These are phyloP conservation scores for Fusarium sp. DNA, from an alignment of 2,329 filamentous ascomycete genomes.

Conservation along the genomic window DNA sequence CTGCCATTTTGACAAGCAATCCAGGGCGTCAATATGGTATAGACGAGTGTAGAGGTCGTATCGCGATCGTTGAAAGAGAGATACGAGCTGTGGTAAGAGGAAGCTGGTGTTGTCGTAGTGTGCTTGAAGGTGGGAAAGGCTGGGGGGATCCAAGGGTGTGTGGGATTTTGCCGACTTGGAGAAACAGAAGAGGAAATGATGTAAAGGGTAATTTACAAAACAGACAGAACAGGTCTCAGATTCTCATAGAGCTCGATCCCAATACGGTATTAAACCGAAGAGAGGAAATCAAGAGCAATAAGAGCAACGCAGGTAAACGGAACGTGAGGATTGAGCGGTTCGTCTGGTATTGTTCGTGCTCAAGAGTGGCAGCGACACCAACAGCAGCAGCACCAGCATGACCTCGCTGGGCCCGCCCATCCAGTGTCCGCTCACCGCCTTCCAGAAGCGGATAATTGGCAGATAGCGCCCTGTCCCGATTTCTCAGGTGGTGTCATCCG, in stretches of 20 bases:
- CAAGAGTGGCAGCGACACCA: neutral
- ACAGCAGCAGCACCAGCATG: conserved; percentile 33
- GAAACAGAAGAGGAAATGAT: conserved; percentile 22
- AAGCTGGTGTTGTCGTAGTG: conserved; percentile 9
- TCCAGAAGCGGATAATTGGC: conserved; percentile 23
- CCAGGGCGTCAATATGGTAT: neutral
- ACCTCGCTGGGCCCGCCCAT: conserved; percentile 26
- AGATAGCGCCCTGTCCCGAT: conserved; percentile 33
- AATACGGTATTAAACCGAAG: neutral
- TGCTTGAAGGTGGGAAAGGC: conserved; percentile 20
- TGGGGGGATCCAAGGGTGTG: conserved; percentile 25
- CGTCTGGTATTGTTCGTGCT: conserved; percentile 21
- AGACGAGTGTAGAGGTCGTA: neutral
- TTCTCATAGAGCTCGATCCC: neutral
- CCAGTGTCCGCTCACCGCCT: conserved; percentile 40
- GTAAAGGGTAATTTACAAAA: conserved; percentile 4
- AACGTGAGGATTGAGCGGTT: neutral
- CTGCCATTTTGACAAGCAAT: conserved; percentile 50
- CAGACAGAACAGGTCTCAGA: neutral
- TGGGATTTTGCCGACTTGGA: conserved; percentile 14
- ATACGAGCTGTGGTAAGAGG: neutral
- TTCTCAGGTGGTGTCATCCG: conserved; percentile 6
- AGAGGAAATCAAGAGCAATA: neutral
- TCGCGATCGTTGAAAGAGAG: neutral
- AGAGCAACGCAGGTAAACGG: neutral